Evolutionary conservation across 2,329 filamentous ascomycete species (phyloP).

Genomic region (Paecilomyces fulvus): DNA sequence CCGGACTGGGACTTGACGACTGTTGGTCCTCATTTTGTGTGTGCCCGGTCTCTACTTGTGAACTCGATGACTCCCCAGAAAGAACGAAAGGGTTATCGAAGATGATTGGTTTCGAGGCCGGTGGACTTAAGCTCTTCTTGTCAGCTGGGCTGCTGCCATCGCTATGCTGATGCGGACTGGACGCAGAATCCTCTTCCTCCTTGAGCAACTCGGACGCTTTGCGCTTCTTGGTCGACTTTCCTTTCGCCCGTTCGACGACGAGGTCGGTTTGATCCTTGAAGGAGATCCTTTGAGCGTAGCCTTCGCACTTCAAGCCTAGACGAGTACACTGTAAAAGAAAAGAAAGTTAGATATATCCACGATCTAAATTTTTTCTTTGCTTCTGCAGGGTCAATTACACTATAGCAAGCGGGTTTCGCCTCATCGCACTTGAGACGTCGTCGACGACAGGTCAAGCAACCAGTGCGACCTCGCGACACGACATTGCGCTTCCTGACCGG

Average conservation of each 20-base stretch:
- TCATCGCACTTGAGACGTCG: constrained; percentile 10
- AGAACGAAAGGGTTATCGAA: background rate
- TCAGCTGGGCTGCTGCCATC: background rate
- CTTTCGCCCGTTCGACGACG: constrained; percentile 5
- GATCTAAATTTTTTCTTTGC: background rate
- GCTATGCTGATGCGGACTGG: background rate
- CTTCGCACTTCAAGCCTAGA: constrained; percentile 7
- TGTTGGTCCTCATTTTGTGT: background rate
- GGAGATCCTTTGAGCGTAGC: constrained; percentile 9
- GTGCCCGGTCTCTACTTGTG: background rate
- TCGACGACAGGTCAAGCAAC: constrained; percentile 9
- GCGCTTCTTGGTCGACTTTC: constrained; percentile 1
- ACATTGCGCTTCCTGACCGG: constrained; percentile 10
- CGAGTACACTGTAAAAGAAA: constrained; percentile 7
- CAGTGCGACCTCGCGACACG: constrained; percentile 10
- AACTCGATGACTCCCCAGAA: background rate
- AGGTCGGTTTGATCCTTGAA: constrained; percentile 11
- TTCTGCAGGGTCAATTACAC: constrained; percentile 2
- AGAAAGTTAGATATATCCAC: background rate
- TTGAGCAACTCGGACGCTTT: background rate
- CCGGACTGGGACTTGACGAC: background rate
- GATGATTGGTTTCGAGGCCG: background rate
- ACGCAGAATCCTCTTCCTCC: background rate
- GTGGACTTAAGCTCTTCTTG: background rate
- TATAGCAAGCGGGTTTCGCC: constrained; percentile 9